Evolutionary conservation across 495 filamentous ascomycete genomes (phyloP), one percentile per base, ranked within the genome.

Genomic region (Lasiosphaeria hispida): DNA sequence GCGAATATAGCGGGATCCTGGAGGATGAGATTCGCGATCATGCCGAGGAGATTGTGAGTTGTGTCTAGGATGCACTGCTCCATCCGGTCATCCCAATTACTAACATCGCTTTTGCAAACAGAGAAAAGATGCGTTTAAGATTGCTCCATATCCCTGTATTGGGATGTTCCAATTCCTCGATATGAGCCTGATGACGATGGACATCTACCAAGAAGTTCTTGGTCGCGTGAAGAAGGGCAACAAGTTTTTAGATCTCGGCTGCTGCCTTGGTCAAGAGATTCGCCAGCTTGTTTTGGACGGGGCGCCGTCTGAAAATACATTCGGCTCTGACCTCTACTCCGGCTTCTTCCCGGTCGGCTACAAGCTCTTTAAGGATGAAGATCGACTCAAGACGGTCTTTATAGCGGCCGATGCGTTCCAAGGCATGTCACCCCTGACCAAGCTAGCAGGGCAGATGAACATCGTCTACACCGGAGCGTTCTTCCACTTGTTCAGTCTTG

Each of bases 401-500:
- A 15, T 55, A 3, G 40, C 41, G 14, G 53, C 30, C 23, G 42
- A 55, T 11, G 41, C 30, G 1, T 55, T 55, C 14, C 41, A 55
- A 0, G 42, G 37, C 1, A 18, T 5, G 30, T 53, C 51, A 39
- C 18, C 37, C 18, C 40, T 61, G 30, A 15, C 49, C 17, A 35
- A 57, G 0, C 60, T 85, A 15, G 58, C 68, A 4, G 75, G 75
- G 6, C 64, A 74, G 33, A 63, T 87, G 4, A 77, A 86, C 44
- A 80, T 87, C 15, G 62, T 85, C 44, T 76, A 84, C 58, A 72
- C 78, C 0, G 70, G 70, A 1, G 77, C 76, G 0, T 83, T 88
- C 61, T 78, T 88, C 39, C 83, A 87, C 50, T 72, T 87, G 3
- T 89, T 85, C 50, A 55, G 55, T n/a, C 80, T 69, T 53, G 73